Conservation (phyloP, 495 filamentous ascomycete species). For the Podospora appendiculata region DNA sequence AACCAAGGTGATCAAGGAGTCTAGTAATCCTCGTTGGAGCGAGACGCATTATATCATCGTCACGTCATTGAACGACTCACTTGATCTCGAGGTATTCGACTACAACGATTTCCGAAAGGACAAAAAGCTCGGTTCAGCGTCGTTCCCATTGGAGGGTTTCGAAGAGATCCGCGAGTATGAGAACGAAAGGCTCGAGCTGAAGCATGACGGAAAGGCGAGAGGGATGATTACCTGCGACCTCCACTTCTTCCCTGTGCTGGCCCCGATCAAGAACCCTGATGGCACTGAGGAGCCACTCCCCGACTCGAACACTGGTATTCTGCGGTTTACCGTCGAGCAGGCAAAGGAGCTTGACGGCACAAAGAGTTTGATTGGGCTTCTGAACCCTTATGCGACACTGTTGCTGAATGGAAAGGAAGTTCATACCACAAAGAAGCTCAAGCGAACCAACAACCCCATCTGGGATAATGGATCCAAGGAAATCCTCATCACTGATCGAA, state of each 20-base stretch:
- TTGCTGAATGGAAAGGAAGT: conserved; percentile 87
- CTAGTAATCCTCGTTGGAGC: conserved; percentile 83
- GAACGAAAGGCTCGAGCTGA: conserved; percentile 76
- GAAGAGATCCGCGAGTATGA: conserved; percentile 71
- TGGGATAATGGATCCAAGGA: conserved; percentile 89
- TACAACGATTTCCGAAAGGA: conserved; percentile 96
- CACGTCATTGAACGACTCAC: conserved; percentile 75
- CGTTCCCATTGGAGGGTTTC: conserved; percentile 75
- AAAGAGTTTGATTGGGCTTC: conserved; percentile 79
- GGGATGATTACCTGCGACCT: conserved; percentile 76
- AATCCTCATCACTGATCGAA: conserved; percentile 86
- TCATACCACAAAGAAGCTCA: conserved; percentile 76
- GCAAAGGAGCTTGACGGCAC: conserved; percentile 89
- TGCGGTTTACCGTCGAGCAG: conserved; percentile 86
- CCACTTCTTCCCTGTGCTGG: conserved; percentile 90
- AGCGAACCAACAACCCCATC: conserved; percentile 93
- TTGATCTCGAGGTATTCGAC: conserved; percentile 79
- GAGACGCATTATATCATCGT: conserved; percentile 94
- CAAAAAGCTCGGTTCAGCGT: conserved; percentile 83
- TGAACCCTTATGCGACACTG: conserved; percentile 84
- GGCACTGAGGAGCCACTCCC: conserved; percentile 73
- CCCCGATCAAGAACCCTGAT: conserved; percentile 60
- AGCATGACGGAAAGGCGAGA: conserved; percentile 73
- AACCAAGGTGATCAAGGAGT: conserved; percentile 83
- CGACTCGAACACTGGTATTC: conserved; percentile 86